These are phyloP conservation scores for Candida tammaniensis DNA, from an alignment of 805 yeast species.

Conservation along the genomic window DNA sequence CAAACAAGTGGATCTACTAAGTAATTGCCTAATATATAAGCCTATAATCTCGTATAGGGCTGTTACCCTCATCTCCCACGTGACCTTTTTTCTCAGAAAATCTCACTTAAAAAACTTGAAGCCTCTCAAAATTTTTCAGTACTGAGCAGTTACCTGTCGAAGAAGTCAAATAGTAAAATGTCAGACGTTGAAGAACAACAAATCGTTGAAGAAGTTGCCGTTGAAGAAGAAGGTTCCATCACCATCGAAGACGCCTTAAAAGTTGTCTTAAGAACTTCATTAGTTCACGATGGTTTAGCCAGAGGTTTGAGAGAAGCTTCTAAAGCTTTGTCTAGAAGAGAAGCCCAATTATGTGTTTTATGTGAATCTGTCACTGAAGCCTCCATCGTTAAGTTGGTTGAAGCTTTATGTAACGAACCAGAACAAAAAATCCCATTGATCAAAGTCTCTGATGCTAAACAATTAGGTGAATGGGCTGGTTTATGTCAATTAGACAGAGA, in stretches of 20 bases:
- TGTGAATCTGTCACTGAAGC: constrained; percentile 99
- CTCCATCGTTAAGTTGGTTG: constrained; percentile 93
- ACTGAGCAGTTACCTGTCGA: constrained; percentile 72
- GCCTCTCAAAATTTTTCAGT: constrained; percentile 17
- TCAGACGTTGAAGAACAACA: constrained; percentile 93
- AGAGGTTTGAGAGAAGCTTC: constrained; percentile 99
- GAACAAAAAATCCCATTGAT: constrained; percentile 95
- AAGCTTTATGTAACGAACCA: constrained; percentile 98
- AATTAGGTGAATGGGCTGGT: constrained; percentile 99
- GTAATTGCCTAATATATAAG: too few relatives aligned
- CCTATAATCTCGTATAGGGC: too few relatives aligned
- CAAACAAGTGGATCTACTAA: too few relatives aligned
- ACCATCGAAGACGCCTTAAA: constrained; percentile 98
- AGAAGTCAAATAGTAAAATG: constrained; percentile 65
- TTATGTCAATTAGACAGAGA: constrained; percentile 99
- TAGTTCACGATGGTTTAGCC: constrained; percentile 99
- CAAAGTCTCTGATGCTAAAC: constrained; percentile 99
- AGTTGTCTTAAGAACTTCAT: constrained; percentile 96
- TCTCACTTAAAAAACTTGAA: constrained; percentile 5
- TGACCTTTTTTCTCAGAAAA: constrained; percentile 2
- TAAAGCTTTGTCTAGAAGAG: constrained; percentile 96
- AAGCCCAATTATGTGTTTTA: constrained; percentile 96
- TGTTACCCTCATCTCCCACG: constrained; percentile 1
- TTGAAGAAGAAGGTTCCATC: constrained; percentile 84
- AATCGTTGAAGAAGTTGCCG: constrained; percentile 79